Evolutionary conservation across 345 rosid species (phyloP).

Genomic region (Boechera divaricarpa): DNA sequence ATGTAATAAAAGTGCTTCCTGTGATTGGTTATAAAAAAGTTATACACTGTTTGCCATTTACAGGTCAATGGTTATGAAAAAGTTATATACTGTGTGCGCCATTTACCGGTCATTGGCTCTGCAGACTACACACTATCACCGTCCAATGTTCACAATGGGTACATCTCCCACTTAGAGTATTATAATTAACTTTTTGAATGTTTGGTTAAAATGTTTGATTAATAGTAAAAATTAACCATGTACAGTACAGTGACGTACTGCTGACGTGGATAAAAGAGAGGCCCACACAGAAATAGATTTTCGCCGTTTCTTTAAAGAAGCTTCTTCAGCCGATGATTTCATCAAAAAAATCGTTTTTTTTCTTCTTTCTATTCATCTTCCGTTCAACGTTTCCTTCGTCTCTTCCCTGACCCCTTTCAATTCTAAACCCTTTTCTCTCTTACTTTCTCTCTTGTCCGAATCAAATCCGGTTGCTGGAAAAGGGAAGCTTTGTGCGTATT

Average conservation of each 20-base stretch:
- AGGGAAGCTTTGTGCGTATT: conserved; percentile 5
- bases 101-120: too few relatives aligned
- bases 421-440: conserved; percentile 26
- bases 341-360: background rate
- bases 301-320: background rate
- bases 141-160: too few relatives aligned
- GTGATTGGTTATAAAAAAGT: too few relatives aligned
- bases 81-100: too few relatives aligned
- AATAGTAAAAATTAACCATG: too few relatives aligned
- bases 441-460: conserved; percentile 28
- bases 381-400: conserved; percentile 14
- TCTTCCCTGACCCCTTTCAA: conserved; percentile 26
- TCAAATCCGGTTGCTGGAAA: conserved; percentile 32
- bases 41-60: too few relatives aligned
- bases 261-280: conserved; percentile 36
- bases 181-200: background rate
- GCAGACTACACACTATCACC: too few relatives aligned
- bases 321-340: background rate
- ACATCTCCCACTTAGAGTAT: too few relatives aligned
- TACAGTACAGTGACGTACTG: background rate
- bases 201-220: background rate
- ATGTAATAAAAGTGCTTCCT: too few relatives aligned
- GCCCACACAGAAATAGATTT: conserved; percentile 29
- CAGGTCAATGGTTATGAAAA: background rate
- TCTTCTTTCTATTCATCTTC: background rate